Percentiles rank a stretch among this genome's conserved stretches.
Conservation (phyloP, 495 filamentous ascomycete genomes). For the Talaromyces liani region DNA sequence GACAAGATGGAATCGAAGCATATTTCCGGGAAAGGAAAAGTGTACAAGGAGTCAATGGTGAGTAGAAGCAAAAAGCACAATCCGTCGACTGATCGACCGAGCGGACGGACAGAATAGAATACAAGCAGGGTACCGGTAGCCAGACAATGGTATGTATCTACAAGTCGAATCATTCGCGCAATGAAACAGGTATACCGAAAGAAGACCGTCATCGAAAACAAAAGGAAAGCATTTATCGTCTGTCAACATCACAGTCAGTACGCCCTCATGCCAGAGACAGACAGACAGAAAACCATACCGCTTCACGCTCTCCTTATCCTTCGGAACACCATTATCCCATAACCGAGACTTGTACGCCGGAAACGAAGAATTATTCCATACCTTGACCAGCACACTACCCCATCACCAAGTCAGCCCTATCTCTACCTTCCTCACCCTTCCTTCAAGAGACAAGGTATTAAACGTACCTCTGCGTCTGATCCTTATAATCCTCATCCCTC, state of each 20-base stretch:
- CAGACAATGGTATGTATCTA: not conserved
- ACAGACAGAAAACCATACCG: conserved; percentile 2
- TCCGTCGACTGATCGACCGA: not conserved
- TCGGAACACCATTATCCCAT: conserved; percentile 34
- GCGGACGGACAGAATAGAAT: not conserved
- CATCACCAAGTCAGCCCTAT: not conserved
- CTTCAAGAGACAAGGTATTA: conserved; percentile 3
- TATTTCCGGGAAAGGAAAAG: not conserved
- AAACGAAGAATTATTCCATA: conserved; percentile 63
- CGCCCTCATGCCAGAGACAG: not conserved
- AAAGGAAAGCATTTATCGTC: not conserved
- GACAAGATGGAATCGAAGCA: not conserved
- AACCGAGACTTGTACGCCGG: conserved; percentile 52
- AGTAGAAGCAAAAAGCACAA: not conserved
- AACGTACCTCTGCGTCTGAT: conserved; percentile 65
- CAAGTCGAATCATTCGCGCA: not conserved
- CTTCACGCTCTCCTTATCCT: not conserved
- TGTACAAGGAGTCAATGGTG: not conserved
- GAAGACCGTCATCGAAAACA: not conserved
- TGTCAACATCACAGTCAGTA: not conserved
- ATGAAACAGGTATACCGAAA: not conserved
- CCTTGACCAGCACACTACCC: conserved; percentile 58
- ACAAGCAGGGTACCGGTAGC: not conserved
- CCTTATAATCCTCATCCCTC: conserved; percentile 69
- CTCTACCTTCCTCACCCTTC: not conserved